Evolutionary conservation across 2,329 filamentous ascomycete species (phyloP), one percentile per base, ranked within the genome.

Genomic region (Fusarium sp.): DNA sequence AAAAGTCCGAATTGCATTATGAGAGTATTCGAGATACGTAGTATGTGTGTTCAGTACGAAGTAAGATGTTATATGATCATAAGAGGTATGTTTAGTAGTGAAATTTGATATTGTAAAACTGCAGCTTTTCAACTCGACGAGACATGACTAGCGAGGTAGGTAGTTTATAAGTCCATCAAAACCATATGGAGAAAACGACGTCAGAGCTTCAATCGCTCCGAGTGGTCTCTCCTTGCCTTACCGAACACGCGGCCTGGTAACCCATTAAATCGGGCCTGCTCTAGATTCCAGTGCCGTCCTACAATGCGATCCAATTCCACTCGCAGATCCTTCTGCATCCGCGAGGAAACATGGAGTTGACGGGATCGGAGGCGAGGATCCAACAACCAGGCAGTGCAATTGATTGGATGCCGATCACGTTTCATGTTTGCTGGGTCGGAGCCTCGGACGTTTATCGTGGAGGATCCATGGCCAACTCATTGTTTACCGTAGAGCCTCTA

Each of bases 261-360:
- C 46, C 39, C 60, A 64, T 71, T 71, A 70, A 75, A 61, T 54
- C 65, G 68, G 70, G 64, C 57, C 72, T 60, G 55, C 33, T 49
- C 17, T 52, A 31, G 41, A 47, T 41, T 63, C 61, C 56, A 63
- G 42, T 53, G 29, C 41, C 39, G 58, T 71, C 49, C 56, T 72
- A 44, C 54, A 65, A 71, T 68, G 47, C 50, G 47, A 63, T 57
- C 50, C 52, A 54, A 63, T 63, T 68, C 52, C 57, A 61, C 41
- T 41, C 53, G 71, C 65, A 65, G 75, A 77, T 77, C 73, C 58
- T 72, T 52, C 68, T 74, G 70, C 58, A 68, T 59, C 69, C 53
- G 70, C 49, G 42, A 68, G 65, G 50, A 57, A 47, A n/a, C 41
- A 47, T 65, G 46, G 64, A 71, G 50, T 58, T 53, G 57, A 71